Evolutionary conservation across 164 flowering plant genomes (phyloP).

Genomic region (Liquidambar formosana): DNA sequence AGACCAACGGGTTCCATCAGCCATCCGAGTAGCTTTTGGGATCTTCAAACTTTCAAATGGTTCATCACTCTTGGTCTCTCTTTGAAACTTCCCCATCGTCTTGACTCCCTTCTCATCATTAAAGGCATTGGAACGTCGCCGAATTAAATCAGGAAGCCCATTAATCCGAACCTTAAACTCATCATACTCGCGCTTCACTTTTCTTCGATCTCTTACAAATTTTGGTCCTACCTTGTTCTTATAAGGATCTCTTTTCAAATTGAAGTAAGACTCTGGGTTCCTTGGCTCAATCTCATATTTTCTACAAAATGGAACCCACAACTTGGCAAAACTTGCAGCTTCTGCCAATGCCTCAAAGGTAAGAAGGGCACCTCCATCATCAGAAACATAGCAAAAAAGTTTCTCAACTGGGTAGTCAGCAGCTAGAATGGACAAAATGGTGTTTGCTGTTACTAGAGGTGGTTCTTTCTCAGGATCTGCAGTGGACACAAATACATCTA

Average conservation of each 20-base stretch:
- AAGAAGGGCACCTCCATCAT: background rate
- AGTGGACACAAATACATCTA: background rate
- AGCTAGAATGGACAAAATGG: too few species aligned
- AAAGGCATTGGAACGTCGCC: slow-evolving; percentile 9
- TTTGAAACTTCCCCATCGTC: background rate
- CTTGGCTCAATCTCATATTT: slow-evolving; percentile 19
- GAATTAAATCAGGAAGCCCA: slow-evolving; percentile 10
- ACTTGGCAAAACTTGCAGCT: slow-evolving; percentile 14
- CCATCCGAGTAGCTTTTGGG: slow-evolving; percentile 2
- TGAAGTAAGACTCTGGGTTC: slow-evolving; percentile 19
- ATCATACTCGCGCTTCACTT: slow-evolving; percentile 18
- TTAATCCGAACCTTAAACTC: slow-evolving; percentile 17
- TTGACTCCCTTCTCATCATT: slow-evolving; percentile 17
- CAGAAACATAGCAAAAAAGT: slow-evolving; percentile 13
- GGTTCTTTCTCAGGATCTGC: slow-evolving; percentile 22
- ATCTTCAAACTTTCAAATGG: background rate
- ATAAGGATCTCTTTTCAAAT: slow-evolving; percentile 11
- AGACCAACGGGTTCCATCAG: background rate
- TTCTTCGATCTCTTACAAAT: slow-evolving; percentile 17
- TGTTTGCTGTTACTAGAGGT: slow-evolving; percentile 10
- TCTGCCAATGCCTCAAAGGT: slow-evolving; percentile 24
- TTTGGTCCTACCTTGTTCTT: slow-evolving; percentile 7
- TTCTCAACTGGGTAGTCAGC: slow-evolving; percentile 15
- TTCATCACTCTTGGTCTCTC: background rate
- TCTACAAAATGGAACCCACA: slow-evolving; percentile 18